Evolutionary conservation across 192 early-diverging fungal genomes (phyloP).

Genomic region (Umbelopsis vinacea): DNA sequence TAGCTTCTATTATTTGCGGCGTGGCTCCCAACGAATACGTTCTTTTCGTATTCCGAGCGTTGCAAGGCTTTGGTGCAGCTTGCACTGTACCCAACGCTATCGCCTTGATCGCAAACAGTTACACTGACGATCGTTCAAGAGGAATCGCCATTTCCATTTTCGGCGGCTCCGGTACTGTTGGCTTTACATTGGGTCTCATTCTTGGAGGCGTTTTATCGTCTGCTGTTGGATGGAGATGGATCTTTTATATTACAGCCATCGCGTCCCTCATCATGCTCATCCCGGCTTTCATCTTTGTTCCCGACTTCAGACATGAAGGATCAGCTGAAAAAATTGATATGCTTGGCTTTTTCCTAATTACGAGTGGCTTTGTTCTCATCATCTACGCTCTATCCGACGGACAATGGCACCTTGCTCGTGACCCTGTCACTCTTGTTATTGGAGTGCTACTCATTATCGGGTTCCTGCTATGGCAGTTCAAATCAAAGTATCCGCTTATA

Average conservation of each 20-base stretch:
- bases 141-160: slow-evolving; percentile 36
- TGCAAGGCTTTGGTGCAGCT: slow-evolving; percentile 45
- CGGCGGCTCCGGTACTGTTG: slow-evolving; percentile 41
- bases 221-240: slow-evolving; percentile 45
- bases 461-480: slow-evolving; percentile 42
- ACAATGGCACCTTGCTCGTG: slow-evolving; percentile 24
- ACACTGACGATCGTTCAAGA: slow-evolving; percentile 35
- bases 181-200: slow-evolving; percentile 38
- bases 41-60: slow-evolving; percentile 43
- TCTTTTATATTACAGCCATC: slow-evolving; percentile 44
- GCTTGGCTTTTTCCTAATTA: slow-evolving; percentile 32
- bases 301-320: slow-evolving; percentile 30
- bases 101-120: slow-evolving; percentile 37
- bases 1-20: slow-evolving; percentile 39
- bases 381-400: slow-evolving; percentile 41
- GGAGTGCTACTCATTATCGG: slow-evolving; percentile 33
- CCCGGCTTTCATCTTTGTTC: slow-evolving; percentile 30
- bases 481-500: slow-evolving; percentile 38
- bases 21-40: slow-evolving; percentile 35
- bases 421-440: slow-evolving; percentile 25
- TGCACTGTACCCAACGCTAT: slow-evolving; percentile 44
- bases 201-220: slow-evolving; percentile 40
- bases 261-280: slow-evolving; percentile 27
- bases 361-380: slow-evolving; percentile 31
- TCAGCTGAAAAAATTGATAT: slow-evolving; percentile 28